Base-by-base conservation (phyloP, 2,329 filamentous ascomycete species). In the Truncatella angustata region DNA sequence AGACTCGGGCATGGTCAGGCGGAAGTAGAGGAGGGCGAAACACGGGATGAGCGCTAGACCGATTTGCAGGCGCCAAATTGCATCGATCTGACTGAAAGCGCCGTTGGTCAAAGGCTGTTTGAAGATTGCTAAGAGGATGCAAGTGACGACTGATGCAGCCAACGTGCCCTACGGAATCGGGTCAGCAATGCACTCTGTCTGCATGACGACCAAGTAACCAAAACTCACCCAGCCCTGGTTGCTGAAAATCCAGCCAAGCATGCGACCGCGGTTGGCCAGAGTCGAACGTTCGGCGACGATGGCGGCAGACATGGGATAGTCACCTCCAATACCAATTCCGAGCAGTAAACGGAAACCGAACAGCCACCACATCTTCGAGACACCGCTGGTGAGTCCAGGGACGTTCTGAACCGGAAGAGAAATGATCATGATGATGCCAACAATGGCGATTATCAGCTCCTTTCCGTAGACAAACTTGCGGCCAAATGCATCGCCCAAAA, bases 1-100 rank as follows among this genome's bases (percentile, higher is more conserved):
- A 11, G 83, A 85, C 66, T 87, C 84, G 2, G 84, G 84, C 54
- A 87, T 85, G 34, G 84, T 86, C n/a, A 87, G 71, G 53, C 84
- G 82, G 70, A 82, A 87, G 69, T 86, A 86, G 16, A 87, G 72
- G 9, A 39, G 36, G 11, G 84, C 84, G 52, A 85, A 76, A 61
- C 77, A 82, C 9, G 80, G 84, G 1, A 84, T 83, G 5, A 87
- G 72, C 4, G 79, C 82, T 53, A 86, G 81, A 1, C 82, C 83
- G 55, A 87, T 82, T 49, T 87, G 75, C 21, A 83, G 73, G 58
- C 84, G 77, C 84, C 84, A 87, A 68, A 86, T 84, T 1, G 83
- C 80, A 2, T 82, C 82, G 2, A 78, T 60, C 37, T 73, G 71
- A 61, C 84, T 86, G 36, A 71, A 74, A 18, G 74, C 74, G 21